Percentiles rank a stretch among this genome's conserved stretches.
Evolutionary conservation across 108 stramenopile genomes (phyloP).

Genomic region (Bacterosira constricta): DNA sequence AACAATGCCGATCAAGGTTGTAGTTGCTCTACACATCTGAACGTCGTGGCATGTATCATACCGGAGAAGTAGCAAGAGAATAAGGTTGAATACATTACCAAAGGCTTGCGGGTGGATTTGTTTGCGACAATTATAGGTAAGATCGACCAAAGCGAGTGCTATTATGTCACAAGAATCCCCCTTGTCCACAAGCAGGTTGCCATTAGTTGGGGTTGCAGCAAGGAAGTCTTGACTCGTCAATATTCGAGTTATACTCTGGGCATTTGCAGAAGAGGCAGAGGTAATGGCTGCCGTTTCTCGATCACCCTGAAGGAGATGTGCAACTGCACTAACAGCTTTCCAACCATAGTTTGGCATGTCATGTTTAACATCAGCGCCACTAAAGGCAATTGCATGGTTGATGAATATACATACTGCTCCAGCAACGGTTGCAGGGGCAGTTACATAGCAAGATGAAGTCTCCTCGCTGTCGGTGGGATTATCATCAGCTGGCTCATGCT

Average conservation of each 20-base stretch:
- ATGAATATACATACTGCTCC: constrained; percentile 41
- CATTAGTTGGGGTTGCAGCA: neutral
- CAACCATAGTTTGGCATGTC: constrained; percentile 13
- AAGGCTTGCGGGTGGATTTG: constrained; percentile 22
- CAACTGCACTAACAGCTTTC: constrained; percentile 24
- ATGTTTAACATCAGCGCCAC: neutral
- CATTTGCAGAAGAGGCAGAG: constrained; percentile 33
- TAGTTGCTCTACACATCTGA: constrained; percentile 10
- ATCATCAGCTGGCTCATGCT: neutral
- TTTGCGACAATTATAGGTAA: constrained; percentile 9
- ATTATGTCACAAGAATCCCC: neutral
- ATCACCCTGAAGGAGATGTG: constrained; percentile 47
- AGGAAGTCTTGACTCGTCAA: constrained; percentile 16
- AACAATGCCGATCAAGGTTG: constrained; percentile 33
- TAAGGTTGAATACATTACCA: constrained; percentile 34
- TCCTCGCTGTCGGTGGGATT: neutral
- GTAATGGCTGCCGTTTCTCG: constrained; percentile 32
- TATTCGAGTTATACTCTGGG: constrained; percentile 19
- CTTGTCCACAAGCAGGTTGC: neutral
- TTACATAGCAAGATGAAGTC: neutral
- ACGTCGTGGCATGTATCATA: constrained; percentile 40
- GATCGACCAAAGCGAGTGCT: neutral
- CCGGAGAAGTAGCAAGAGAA: constrained; percentile 41
- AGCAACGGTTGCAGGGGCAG: constrained; percentile 19
- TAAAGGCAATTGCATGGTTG: constrained; percentile 9